phyloP scores from a whole-genome alignment of 441 rosid genomes.

The Gossypium davidsonii region DNA sequence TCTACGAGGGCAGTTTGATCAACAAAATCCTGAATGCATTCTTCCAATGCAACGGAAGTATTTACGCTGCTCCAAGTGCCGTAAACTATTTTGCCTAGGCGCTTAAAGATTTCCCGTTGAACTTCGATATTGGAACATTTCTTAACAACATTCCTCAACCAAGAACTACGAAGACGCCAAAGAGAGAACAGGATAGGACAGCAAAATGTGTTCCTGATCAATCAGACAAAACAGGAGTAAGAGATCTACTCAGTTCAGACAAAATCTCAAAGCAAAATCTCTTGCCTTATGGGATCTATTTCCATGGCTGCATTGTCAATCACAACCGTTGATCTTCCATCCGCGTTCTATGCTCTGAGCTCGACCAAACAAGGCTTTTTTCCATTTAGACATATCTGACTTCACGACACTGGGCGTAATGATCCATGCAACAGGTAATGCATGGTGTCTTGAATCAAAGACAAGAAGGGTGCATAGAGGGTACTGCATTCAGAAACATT shows the following conservation, averaged over 20 bases:
- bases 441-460: slow-evolving; percentile 93
- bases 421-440: slow-evolving; percentile 89
- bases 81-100: slow-evolving; percentile 59
- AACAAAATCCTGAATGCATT: slow-evolving; percentile 57
- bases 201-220: slow-evolving; percentile 63
- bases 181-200: slow-evolving; percentile 77
- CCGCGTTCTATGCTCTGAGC: slow-evolving; percentile 61
- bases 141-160: slow-evolving; percentile 80
- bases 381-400: slow-evolving; percentile 81
- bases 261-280: slow-evolving; percentile 15
- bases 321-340: slow-evolving; percentile 61
- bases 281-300: slow-evolving; percentile 80
- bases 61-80: slow-evolving; percentile 62
- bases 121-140: slow-evolving; percentile 62
- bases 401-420: slow-evolving; percentile 82
- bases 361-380: slow-evolving; percentile 67
- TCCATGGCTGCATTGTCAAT: slow-evolving; percentile 89
- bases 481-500: slow-evolving; percentile 48
- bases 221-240: slow-evolving; percentile 19
- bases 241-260: not conserved
- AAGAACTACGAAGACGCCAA: slow-evolving; percentile 91
- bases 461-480: slow-evolving; percentile 87
- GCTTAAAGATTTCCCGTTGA: slow-evolving; percentile 71
- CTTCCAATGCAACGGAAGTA: slow-evolving; percentile 47
- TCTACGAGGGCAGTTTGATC: slow-evolving; percentile 69